Evolutionary conservation across 2,329 filamentous ascomycete species (phyloP), one percentile per base, ranked within the genome.

Genomic region (Atkinsonella texensis): DNA sequence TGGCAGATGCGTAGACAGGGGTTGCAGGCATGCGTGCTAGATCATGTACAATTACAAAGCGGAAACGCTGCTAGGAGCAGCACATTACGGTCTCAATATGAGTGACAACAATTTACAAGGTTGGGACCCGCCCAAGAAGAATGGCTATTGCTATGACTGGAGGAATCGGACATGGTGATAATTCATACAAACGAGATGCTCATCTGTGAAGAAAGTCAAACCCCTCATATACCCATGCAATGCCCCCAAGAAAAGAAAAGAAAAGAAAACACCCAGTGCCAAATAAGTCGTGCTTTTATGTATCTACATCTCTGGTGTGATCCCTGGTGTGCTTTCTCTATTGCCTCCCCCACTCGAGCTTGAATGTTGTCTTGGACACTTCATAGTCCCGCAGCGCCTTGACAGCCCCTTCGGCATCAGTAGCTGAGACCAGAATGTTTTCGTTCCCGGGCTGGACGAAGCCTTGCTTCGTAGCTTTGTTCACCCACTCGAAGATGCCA

Each of bases 401-500:
- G 56, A 95, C 75, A 13, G 90, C 89, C 51, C 87, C 84, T 44
- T 87, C 82, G 1, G 85, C 78, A 47, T 76, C 80, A 59, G 75
- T 76, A 6, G 87, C 89, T 63, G 91, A 87, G 1, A 85, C 82
- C 59, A 97, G 70, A 57, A 98, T 97, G 11, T 77, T 73, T 47
- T 77, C 80, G 68, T 90, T 91, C 18, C 73, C 79, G 35, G 73
- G 68, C 50, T 77, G 77, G 47, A 98, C 82, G 63, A 96, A 97
- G 1, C 87, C 87, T 54, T 84, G 78, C 51, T 77, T 71, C 4
- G 93, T 84, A 9, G 86, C 83, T 57, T 80, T 86, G 62, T 77
- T 74, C 54, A 96, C 81, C 91, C 90, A 96, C 48, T 77, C 69
- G 53, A 96, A 68, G 55, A 98, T 72, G 0, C 89, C 89, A 66